phyloP scores from a whole-genome alignment of 2,329 filamentous ascomycete species.

The Calonectria henricotiae region DNA sequence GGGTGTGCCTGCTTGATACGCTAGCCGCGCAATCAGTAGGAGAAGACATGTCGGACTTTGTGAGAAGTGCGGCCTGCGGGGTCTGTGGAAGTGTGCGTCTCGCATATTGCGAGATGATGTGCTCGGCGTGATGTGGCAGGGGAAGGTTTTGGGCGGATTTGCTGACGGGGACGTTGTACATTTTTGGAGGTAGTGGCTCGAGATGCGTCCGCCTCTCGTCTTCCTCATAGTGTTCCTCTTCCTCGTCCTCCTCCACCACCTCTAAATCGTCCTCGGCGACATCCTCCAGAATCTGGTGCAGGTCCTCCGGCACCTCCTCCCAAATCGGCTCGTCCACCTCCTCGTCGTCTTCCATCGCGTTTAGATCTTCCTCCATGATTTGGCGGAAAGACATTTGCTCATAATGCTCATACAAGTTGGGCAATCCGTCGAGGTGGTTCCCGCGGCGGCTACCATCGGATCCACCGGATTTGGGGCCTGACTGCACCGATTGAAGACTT shows the following conservation, averaged over 20 bases:
- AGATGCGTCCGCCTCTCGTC: conserved; percentile 37
- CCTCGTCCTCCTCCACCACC: conserved; percentile 28
- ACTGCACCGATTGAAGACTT: conserved; percentile 51
- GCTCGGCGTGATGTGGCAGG: conserved; percentile 44
- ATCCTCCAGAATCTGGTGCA: neutral
- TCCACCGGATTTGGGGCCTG: conserved; percentile 49
- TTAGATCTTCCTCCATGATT: conserved; percentile 54
- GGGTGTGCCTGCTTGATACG: conserved; percentile 71
- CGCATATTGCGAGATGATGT: conserved; percentile 51
- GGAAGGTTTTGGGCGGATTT: conserved; percentile 42
- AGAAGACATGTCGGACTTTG: conserved; percentile 53
- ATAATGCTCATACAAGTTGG: conserved; percentile 73
- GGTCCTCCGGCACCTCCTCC: conserved; percentile 3
- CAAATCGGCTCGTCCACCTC: neutral
- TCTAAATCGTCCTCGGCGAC: conserved; percentile 40
- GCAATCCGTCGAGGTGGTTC: conserved; percentile 60
- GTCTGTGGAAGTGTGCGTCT: conserved; percentile 49
- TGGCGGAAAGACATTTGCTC: conserved; percentile 71
- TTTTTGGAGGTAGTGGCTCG: conserved; percentile 40
- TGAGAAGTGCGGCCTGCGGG: conserved; percentile 43
- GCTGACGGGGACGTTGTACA: conserved; percentile 27
- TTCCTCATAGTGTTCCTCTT: conserved; percentile 34
- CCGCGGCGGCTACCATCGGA: conserved; percentile 50
- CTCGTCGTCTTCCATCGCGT: conserved; percentile 29
- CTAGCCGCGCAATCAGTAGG: conserved; percentile 65